Evolutionary conservation across 176 grass and related monocot genomes (phyloP), one percentile per base, ranked within the genome.

Genomic region (Raddia distichophylla): DNA sequence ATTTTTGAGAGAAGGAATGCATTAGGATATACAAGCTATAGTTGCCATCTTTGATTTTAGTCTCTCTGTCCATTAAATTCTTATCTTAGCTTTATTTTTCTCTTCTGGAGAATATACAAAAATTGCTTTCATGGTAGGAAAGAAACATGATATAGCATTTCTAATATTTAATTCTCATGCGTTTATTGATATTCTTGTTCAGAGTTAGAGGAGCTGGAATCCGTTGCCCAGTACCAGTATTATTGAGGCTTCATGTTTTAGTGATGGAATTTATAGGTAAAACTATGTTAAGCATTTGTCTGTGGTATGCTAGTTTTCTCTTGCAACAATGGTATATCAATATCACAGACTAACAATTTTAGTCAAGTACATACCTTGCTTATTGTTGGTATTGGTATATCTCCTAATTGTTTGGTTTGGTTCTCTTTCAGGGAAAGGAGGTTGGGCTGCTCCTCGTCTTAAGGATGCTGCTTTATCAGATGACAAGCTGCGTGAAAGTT

Each of bases 201-300:
- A 98, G 93, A 86, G 90, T 98, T 40, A 91, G 84, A 79, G 89
- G 87, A 73, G 84, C 93, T 64, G 96, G 93, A 90, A 95, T 98
- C 70, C 83, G 90, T 46, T 95, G 93, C 64, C 96, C 96, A 1
- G 32, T 5, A 60, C 90, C 96, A 1, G 67, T 90, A 46, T 89
- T 90, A 66, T 83, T 98, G 55, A 95, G 89, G 76, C 89, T 95
- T 89, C 96, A 98, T 95, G 87, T 98, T 84, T 75, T 98, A 60
- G 92, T 91, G 84, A 95, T 98, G 96, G 96, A 98, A 64, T 98
- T 98, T 85, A 95, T 98, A 68, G 96, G 96, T 98, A 81, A 66
- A 56, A 73, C 8, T 80, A 33, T 65, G 67, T 47, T 48, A 48
- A 17, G 12, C 20, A 51, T 70, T 64, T 82, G 17, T 4, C 53